Conservation (phyloP, 345 rosid species). For the Aethionema arabicum region DNA sequence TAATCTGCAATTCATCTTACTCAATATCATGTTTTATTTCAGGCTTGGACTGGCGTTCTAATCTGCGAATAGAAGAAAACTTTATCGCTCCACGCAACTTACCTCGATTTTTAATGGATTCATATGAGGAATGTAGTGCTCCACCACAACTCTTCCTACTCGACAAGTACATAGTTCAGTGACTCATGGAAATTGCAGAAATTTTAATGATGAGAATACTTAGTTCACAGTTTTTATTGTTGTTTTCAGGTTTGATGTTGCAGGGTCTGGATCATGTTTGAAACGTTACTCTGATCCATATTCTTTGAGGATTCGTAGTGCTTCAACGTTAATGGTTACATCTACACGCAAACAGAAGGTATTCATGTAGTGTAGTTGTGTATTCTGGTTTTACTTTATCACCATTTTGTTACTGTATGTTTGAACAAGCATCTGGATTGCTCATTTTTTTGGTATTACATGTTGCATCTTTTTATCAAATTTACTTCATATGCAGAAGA, state of each 20-base stretch:
- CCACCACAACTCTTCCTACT: slow-evolving; percentile 81
- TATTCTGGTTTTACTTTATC: slow-evolving; percentile 12
- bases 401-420: neutral
- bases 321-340: slow-evolving; percentile 31
- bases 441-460: slow-evolving; percentile 6
- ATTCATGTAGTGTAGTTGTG: slow-evolving; percentile 12
- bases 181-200: neutral
- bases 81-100: slow-evolving; percentile 64
- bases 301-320: slow-evolving; percentile 52
- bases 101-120: slow-evolving; percentile 89
- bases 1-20: neutral
- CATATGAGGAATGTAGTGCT: slow-evolving; percentile 81
- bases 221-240: neutral
- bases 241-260: slow-evolving; percentile 75
- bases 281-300: slow-evolving; percentile 96
- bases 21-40: slow-evolving; percentile 15
- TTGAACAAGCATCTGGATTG: slow-evolving; percentile 10
- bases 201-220: neutral
- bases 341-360: slow-evolving; percentile 63
- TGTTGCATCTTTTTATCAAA: slow-evolving; percentile 8
- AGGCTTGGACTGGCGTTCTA: slow-evolving; percentile 85
- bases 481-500: slow-evolving; percentile 55
- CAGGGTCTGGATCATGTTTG: slow-evolving; percentile 90
- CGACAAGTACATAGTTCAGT: slow-evolving; percentile 72
- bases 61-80: slow-evolving; percentile 51